Base-by-base conservation (phyloP, 345 rosid species). In the Cardiospermum halicacabum region DNA sequence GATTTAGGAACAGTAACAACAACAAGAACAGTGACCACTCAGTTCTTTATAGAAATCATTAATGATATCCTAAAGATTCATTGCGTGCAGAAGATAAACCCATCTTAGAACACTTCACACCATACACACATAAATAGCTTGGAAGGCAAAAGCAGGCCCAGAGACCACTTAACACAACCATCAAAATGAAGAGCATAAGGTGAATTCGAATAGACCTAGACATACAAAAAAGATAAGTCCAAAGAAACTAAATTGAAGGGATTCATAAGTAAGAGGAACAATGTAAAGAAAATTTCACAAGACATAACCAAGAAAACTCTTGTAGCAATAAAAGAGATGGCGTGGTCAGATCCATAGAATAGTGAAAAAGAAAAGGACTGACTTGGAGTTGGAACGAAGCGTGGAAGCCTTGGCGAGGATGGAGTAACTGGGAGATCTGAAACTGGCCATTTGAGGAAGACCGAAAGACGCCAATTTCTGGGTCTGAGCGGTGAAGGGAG, bases 401-500 rank as follows among this genome's bases (percentile, higher is more conserved):
- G 95, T 83, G 11, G 96, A 89, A 54, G 95, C 87, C 81, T 89
- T 85, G 54, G 95, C 87, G 80, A 91, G 84, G 31, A 47, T 47
- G 19, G 69, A 70, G 61, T 89, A 74, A 78, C 75, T 82, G n/a
- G 96, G 84, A 84, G 96, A 92, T 81, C 98, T 84, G 81, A 69
- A 57, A 43, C 80, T 42, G 75, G 84, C 77, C 82, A 77, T 61
- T 58, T 86, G 77, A 39, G 96, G 91, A 45, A 78, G 81, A 56
- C 84, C 64, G 64, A 84, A 85, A 70, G 87, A 75, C 48, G 86
- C 61, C 45, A 83, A 55, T 69, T 78, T 82, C 70, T 69, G 83
- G 11, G 91, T 70, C 51, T 85, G 92, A 49, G 59, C 74, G 66
- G 67, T 36, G 69, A 82, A 77, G 50, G 91, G 77, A 58, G 81